phyloP scores from a whole-genome alignment of 331 rosid species.

The Malus hybrid region DNA sequence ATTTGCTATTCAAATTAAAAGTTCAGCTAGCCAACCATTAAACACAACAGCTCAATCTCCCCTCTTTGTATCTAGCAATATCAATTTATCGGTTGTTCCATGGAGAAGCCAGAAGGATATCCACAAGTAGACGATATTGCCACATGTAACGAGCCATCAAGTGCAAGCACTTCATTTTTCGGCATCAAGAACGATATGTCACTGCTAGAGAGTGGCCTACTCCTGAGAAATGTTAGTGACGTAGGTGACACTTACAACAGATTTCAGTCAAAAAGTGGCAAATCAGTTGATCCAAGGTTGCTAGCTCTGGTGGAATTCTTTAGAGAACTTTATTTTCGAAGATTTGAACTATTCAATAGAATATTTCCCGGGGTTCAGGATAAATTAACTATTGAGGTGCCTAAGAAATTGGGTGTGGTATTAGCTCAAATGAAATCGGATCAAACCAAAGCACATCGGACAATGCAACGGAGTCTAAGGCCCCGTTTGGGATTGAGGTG shows the following conservation, averaged over 20 bases:
- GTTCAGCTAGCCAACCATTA: not conserved
- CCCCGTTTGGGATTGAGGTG: too few species aligned
- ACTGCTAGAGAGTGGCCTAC: slow-evolving; percentile 12
- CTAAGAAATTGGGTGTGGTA: not conserved
- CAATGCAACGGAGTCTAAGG: slow-evolving; percentile 24
- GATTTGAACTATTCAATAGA: slow-evolving; percentile 14
- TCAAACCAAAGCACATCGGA: not conserved
- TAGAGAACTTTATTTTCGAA: slow-evolving; percentile 25
- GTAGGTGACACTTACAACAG: not conserved
- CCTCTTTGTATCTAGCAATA: not conserved
- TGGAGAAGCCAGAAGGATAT: not conserved
- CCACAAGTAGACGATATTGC: not conserved
- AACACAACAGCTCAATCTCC: not conserved
- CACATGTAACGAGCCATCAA: not conserved
- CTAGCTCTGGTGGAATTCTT: slow-evolving; percentile 20
- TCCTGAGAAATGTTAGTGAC: not conserved
- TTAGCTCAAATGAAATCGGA: slow-evolving; percentile 1
- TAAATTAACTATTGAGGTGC: slow-evolving; percentile 3
- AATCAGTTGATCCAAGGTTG: slow-evolving; percentile 17
- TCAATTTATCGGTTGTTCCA: not conserved
- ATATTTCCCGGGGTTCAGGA: slow-evolving; percentile 9
- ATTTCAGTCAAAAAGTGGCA: not conserved
- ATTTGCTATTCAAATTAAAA: not conserved
- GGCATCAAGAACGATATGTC: slow-evolving; percentile 16
- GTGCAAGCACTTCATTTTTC: not conserved